Evolutionary conservation across 2,329 filamentous ascomycete genomes (phyloP), one percentile per base, ranked within the genome.

Genomic region (Aphanocladium album): DNA sequence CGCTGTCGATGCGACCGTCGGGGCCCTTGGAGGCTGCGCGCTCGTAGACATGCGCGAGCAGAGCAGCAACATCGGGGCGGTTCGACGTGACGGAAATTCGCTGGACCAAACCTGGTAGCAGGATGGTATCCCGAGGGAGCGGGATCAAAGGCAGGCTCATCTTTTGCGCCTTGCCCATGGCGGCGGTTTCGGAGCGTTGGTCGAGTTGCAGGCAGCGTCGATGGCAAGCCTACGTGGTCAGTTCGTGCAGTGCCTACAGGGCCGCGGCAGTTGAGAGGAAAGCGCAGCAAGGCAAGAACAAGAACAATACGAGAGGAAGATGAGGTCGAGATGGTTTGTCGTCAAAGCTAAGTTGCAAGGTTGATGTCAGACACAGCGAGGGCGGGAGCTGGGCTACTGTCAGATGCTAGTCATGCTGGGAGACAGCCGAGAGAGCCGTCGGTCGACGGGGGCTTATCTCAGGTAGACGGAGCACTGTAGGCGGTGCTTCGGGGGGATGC

Each of bases 31-130:
- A 83, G 37, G 89, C 81, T 30, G 88, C 87, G 67, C 87, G 86
- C 69, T 89, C 89, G 75, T 96, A 93, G 62, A 96, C 85, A 67
- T 89, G 88, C 21, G 92, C 90, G 61, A 99, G 86, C 49, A 98
- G 84, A 55, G 93, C 90, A 57, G 91, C 89, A 66, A 98, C 89
- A 74, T 98, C 95, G 66, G 91, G 87, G 56, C 93, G 90, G 73
- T 88, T 82, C 41, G 82, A 87, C 45, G 88, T 86, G 57, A 97
- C 88, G 59, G 91, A 87, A 65, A 98, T 89, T 67, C 93, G 89
- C 67, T 96, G 84, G 55, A 93, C 87, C 60, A 93, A 86, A 64
- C 92, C 91, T 4, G 95, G 95, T 11, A 96, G 84, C 45, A 98
- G 85, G 66, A 97, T 89, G 64, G 86, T 84, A 65, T 89, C 89